Conservation (phyloP, 2,329 filamentous ascomycete species). For the Taxawa tesnikishii region DNA sequence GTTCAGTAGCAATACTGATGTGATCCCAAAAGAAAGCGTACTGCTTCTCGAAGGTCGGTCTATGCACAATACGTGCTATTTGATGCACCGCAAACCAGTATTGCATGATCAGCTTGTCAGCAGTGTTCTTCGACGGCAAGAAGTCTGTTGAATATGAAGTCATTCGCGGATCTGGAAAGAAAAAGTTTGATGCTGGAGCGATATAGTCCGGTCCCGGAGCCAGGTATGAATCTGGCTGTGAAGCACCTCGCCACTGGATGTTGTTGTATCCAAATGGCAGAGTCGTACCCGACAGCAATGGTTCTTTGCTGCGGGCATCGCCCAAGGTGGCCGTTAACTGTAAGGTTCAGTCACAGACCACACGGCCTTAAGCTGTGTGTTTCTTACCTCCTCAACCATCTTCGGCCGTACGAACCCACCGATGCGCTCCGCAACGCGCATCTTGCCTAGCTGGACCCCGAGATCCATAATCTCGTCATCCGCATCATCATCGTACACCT, state of each 20-base stretch:
- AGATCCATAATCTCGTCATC: conserved; percentile 61
- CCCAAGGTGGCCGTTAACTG: not conserved
- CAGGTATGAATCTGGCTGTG: conserved; percentile 35
- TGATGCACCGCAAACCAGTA: conserved; percentile 59
- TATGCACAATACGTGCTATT: conserved; percentile 55
- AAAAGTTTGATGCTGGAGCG: conserved; percentile 53
- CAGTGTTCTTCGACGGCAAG: conserved; percentile 44
- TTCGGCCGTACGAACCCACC: conserved; percentile 61
- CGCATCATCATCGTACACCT: conserved; percentile 53
- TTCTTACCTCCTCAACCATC: conserved; percentile 57
- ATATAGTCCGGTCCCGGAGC: conserved; percentile 55
- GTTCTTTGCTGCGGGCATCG: not conserved
- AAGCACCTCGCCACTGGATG: not conserved
- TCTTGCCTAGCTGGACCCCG: conserved; percentile 57
- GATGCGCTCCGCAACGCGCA: conserved; percentile 62
- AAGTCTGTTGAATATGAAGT: conserved; percentile 44
- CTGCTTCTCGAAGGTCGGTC: conserved; percentile 51
- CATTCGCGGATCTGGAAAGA: conserved; percentile 43
- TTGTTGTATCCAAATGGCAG: not conserved
- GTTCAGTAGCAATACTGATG: conserved; percentile 47
- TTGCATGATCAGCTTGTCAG: conserved; percentile 51
- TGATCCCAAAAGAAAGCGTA: conserved; percentile 56
- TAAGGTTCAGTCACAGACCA: too few species aligned
- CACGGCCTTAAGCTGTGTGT: too few species aligned
- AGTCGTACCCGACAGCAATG: not conserved